Conservation (phyloP, 2,329 filamentous ascomycete species). For the Pseudogymnoascus sp. region DNA sequence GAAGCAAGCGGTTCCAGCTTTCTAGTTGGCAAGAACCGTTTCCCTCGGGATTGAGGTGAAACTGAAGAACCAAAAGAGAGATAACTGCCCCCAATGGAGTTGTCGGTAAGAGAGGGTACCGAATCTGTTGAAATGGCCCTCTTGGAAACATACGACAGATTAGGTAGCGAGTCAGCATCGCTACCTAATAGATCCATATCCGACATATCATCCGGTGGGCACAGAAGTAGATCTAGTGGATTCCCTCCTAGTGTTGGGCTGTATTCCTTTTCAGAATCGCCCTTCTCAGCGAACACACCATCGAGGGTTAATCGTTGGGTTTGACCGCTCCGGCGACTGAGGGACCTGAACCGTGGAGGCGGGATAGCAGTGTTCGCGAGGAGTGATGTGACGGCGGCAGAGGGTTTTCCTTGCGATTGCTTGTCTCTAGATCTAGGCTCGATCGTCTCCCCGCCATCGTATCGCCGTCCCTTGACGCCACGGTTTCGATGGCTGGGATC, state of each 20-base stretch:
- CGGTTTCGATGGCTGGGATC: constrained; percentile 19
- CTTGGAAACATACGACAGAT: constrained; percentile 36
- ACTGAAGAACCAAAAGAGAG: constrained; percentile 17
- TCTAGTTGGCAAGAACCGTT: constrained; percentile 35
- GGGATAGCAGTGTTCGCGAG: constrained; percentile 55
- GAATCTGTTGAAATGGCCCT: constrained; percentile 53
- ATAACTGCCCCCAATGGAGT: constrained; percentile 35
- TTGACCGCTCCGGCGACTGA: constrained; percentile 15
- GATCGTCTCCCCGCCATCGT: constrained; percentile 15
- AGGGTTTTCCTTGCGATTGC: neutral
- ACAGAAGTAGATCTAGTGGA: constrained; percentile 52
- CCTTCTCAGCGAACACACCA: constrained; percentile 37
- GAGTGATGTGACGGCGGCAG: constrained; percentile 48
- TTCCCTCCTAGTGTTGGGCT: constrained; percentile 45
- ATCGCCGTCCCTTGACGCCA: constrained; percentile 16
- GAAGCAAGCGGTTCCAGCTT: constrained; percentile 48
- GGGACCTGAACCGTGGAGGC: constrained; percentile 30
- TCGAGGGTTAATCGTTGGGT: constrained; percentile 44
- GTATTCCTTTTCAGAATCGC: constrained; percentile 46
- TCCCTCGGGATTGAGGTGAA: constrained; percentile 28
- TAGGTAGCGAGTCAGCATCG: constrained; percentile 45
- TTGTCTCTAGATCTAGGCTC: neutral
- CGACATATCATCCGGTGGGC: constrained; percentile 49
- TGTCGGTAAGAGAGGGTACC: constrained; percentile 47
- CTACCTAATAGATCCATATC: constrained; percentile 38